phyloP scores from a whole-genome alignment of 1,139 yeast genomes.

The Yamadazyma conglobata region DNA sequence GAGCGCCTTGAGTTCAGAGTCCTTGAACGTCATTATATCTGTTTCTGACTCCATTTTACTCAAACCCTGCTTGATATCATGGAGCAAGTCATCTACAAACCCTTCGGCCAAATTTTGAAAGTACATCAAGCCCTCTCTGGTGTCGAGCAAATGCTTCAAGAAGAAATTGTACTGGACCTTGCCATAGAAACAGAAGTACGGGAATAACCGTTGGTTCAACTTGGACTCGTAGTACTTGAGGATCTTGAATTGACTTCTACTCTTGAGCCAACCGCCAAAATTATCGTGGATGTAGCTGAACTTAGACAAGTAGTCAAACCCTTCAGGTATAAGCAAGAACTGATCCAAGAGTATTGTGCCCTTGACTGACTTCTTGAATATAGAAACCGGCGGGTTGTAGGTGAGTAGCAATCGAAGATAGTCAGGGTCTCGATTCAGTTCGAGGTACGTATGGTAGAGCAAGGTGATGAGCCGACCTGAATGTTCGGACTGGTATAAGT shows the following conservation, averaged over 20 bases:
- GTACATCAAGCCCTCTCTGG: constrained; percentile 69
- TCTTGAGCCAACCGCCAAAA: constrained; percentile 28
- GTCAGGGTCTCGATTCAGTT: constrained; percentile 18
- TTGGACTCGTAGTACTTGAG: constrained; percentile 13
- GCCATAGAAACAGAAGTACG: constrained; percentile 18
- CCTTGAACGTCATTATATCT: constrained; percentile 2
- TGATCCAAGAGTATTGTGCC: constrained; percentile 29
- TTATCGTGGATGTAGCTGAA: constrained; percentile 31
- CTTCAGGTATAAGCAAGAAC: constrained; percentile 29
- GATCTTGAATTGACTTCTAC: constrained; percentile 11
- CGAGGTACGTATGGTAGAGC: constrained; percentile 16
- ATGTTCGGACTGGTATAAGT: constrained; percentile 43
- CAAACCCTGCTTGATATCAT: constrained; percentile 20
- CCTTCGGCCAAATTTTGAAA: constrained; percentile 23
- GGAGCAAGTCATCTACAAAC: constrained; percentile 25
- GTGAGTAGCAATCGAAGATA: constrained; percentile 20
- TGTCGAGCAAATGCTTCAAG: constrained; percentile 73
- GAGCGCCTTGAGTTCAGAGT: constrained; percentile 40
- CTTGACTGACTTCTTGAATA: constrained; percentile 21
- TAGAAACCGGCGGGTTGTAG: constrained; percentile 29
- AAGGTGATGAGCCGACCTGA: constrained; percentile 49
- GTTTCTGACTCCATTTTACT: constrained; percentile 12
- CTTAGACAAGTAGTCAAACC: constrained; percentile 35
- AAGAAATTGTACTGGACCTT: constrained; percentile 32
- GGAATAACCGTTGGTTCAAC: constrained; percentile 21